Conservation (phyloP, 371 early-diverging fungal genomes). For the Coemansia sp. region DNA sequence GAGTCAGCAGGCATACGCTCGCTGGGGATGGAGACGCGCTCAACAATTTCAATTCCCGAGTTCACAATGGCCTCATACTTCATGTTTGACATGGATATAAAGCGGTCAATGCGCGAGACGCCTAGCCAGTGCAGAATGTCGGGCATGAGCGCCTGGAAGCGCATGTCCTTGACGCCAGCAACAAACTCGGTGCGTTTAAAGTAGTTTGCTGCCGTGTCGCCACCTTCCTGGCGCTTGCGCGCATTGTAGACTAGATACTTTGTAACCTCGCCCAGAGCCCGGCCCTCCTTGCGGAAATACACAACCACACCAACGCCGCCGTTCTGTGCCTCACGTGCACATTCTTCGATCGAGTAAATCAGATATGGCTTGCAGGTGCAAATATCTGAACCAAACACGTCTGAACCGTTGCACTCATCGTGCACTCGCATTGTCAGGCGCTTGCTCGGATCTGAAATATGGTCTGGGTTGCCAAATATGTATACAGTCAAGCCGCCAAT, state of each 20-base stretch:
- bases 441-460: constrained; percentile 77
- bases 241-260: constrained; percentile 96
- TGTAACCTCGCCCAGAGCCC: constrained; percentile 94
- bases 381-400: constrained; percentile 91
- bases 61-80: constrained; percentile 92
- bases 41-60: constrained; percentile 87
- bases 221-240: constrained; percentile 83
- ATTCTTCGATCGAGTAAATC: constrained; percentile 90
- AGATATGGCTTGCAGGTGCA: constrained; percentile 95
- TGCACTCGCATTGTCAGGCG: constrained; percentile 87
- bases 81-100: constrained; percentile 93
- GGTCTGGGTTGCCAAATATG: constrained; percentile 86
- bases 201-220: constrained; percentile 88
- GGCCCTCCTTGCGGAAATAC: constrained; percentile 93
- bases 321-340: constrained; percentile 84
- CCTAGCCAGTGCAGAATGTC: constrained; percentile 97
- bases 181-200: constrained; percentile 90
- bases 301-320: constrained; percentile 93
- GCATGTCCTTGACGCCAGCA: constrained; percentile 96
- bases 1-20: constrained; percentile 89
- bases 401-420: constrained; percentile 91
- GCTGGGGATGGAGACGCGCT: constrained; percentile 88
- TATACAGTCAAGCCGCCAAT: constrained; percentile 93
- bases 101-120: constrained; percentile 89
- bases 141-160: constrained; percentile 97